phyloP scores from a whole-genome alignment of 2,329 filamentous ascomycete species.

The Hyphodiscus sp. region DNA sequence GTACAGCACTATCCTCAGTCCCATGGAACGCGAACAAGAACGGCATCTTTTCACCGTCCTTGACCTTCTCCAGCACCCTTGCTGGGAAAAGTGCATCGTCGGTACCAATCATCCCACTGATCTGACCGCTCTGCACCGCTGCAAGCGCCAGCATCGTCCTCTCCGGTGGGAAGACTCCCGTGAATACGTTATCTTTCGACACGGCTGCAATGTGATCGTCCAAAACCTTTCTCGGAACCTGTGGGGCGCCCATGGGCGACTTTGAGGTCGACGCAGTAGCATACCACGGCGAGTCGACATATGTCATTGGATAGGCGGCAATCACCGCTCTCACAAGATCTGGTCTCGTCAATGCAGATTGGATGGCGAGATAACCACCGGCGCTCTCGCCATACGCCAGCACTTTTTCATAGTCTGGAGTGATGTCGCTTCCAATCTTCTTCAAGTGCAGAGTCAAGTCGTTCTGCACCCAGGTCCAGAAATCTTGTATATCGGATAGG shows the following conservation, averaged over 20 bases:
- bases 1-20: background rate
- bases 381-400: background rate
- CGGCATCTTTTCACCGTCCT: constrained; percentile 6
- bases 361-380: background rate
- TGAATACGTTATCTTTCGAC: constrained; percentile 12
- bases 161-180: constrained; percentile 1
- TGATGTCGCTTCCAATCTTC: background rate
- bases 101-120: constrained; percentile 10
- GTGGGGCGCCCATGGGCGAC: constrained; percentile 4
- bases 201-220: constrained; percentile 9
- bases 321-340: constrained; percentile 17
- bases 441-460: background rate
- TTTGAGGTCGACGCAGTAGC: background rate
- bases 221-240: constrained; percentile 9
- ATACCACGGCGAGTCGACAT: constrained; percentile 11
- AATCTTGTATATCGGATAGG: constrained; percentile 36
- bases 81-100: constrained; percentile 10
- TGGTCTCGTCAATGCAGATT: constrained; percentile 3
- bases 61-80: constrained; percentile 12
- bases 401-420: background rate
- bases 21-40: constrained; percentile 17
- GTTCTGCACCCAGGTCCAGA: constrained; percentile 39
- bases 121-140: constrained; percentile 8
- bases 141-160: background rate
- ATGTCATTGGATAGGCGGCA: constrained; percentile 17